Base-by-base conservation (phyloP, 805 yeast genomes). In the Cyberlindnera saturnus region DNA sequence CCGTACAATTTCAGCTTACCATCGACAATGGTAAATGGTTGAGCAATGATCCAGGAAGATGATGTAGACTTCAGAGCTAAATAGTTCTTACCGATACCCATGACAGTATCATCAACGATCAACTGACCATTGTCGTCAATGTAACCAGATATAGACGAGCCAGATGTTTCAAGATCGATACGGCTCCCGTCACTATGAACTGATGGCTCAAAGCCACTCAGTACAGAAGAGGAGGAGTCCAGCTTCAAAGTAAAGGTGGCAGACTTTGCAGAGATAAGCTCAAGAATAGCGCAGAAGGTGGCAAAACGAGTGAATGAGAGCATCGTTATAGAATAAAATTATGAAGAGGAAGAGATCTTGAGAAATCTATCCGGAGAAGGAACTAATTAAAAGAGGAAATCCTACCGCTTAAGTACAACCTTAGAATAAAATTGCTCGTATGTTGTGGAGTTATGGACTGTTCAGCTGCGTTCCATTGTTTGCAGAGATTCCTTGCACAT, bases 31-130 rank as follows among this genome's bases (percentile, higher is more conserved):
- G 49, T 28, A 36, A 41, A 51, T 16, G 54, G 54, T 14, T 35
- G 43, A 14, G 53, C 49, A 35, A 48, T 33, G 1, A 11, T 26
- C 36, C 39, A 45, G 11, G 42, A 28, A 17, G 32, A 11, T 6
- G 53, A 50, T 16, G 29, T 17, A 5, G 48, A 32, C 6, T 18
- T 11, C 8, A 33, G 14, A 7, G 53, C 43, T 9, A 50, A 15
- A 23, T 40, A 50, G 34, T 48, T 48, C 39, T 40, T 54, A 35
- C 54, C 57, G 20, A 49, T 39, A 19, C 44, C 44, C 42, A 40
- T 34, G 29, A 34, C 34, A 6, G 7, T 18, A 7, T 14, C 42
- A 34, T 28, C 38, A n/a, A 20, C 26, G 13, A 34, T 23, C 18
- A 40, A 18, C 16, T 26, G 20, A 28, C 32, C 28, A 14, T 36